Evolutionary conservation across 306 rosid species (phyloP).

Genomic region (Pyrus bretschneideri): DNA sequence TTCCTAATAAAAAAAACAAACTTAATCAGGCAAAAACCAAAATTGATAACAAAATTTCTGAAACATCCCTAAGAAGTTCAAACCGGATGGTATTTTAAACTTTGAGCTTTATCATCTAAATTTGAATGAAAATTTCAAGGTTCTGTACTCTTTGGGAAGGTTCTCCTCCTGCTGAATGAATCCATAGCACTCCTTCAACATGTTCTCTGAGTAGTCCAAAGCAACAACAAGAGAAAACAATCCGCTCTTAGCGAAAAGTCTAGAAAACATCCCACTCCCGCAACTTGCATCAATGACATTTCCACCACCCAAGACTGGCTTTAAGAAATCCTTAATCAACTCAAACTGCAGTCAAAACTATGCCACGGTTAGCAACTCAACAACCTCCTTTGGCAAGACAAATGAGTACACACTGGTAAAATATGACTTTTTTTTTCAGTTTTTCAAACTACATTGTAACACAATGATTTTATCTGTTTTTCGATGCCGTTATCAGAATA

Average conservation of each 20-base stretch:
- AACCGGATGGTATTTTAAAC: no score
- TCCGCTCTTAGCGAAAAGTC: slow-evolving; percentile 81
- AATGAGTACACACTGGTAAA: not conserved
- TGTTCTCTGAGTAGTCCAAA: slow-evolving; percentile 89
- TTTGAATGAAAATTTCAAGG: slow-evolving; percentile 14
- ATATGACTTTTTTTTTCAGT: not conserved
- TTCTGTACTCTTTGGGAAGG: slow-evolving; percentile 67
- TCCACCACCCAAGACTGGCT: slow-evolving; percentile 85
- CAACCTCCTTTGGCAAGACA: not conserved
- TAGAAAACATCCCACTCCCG: slow-evolving; percentile 85
- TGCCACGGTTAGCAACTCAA: not conserved
- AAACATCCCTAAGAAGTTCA: no score
- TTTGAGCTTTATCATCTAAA: not conserved
- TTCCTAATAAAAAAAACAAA: slow-evolving; percentile 34
- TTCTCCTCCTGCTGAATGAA: slow-evolving; percentile 71
- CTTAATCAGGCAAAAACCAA: slow-evolving; percentile 5
- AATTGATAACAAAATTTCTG: no score
- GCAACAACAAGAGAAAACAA: slow-evolving; percentile 76
- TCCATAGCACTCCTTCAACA: slow-evolving; percentile 75
- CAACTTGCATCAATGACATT: slow-evolving; percentile 89
- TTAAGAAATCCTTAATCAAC: slow-evolving; percentile 51
- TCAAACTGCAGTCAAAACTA: slow-evolving; percentile 69
- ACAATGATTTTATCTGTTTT: not conserved
- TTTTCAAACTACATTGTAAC: not conserved
- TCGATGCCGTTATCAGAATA: not conserved